Base-by-base conservation (phyloP, 441 rosid species). In the Jatropha podagrica region DNA sequence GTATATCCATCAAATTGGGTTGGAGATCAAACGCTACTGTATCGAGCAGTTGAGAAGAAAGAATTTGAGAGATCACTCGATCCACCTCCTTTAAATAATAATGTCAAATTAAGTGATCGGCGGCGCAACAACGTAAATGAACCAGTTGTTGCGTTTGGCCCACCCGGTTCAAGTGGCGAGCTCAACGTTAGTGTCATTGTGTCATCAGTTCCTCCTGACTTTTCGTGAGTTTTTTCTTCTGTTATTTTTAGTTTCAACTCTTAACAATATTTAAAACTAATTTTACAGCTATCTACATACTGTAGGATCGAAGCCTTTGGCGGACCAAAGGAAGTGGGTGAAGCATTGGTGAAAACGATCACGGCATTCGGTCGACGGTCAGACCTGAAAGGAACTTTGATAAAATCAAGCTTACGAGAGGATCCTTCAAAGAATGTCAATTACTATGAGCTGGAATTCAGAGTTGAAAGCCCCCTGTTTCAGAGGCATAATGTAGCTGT, bases 171-270 rank as follows among this genome's bases (percentile, higher is more conserved):
- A 14, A 89, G 72, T 41, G 96, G 98, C 0, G 97, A 95, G 91
- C 94, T 91, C 76, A 95, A 95, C 13, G 95, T 95, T 40, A 92
- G 98, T 69, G 94, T 90, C 76, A 89, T 95, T 26, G 97, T 86
- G 74, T 93, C 99, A 9, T 85, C 87, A 6, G 93, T 92, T 74
- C 86, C 94, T n/a, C 87, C 77, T 0, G 86, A 86, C 76, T 91
- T 93, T 90, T 87, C 90, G 98, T 93, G 76, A 90, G 97, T 83
- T 48, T 38, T 38, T 52, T 72, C 64, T 42, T 32, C 32, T 32
- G 32, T 32, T 32, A 2, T 32, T 32, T 32, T 32, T 32, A 32
- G 1, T 32, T 32, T 32, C 32, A 32, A 32, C 32, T 32, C 32
- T 32, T 32, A 32, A 32, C 32, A 32, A 32, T 32, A 32, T 32